Conservation (phyloP, 768 basidiomycete species). For the Punctularia strigosozonata region DNA sequence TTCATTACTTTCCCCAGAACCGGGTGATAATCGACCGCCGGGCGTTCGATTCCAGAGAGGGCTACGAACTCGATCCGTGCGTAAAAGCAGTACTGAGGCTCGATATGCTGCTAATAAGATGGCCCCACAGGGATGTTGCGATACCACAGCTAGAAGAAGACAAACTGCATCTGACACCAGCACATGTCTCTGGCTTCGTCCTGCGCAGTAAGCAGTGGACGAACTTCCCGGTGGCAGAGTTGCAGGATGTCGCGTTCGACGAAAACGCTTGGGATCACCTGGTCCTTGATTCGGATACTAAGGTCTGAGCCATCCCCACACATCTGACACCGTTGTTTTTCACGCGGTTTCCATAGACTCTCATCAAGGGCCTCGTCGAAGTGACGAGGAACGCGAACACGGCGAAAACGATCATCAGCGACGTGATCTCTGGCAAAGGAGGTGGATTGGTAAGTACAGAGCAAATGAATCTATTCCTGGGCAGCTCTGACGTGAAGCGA, state of each 20-base stretch:
- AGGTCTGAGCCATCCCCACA: not conserved
- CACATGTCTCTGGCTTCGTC: not conserved
- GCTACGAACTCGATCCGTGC: slow-evolving; percentile 4
- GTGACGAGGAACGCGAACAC: slow-evolving; percentile 13
- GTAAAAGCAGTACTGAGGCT: not conserved
- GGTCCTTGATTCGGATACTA: slow-evolving; percentile 1
- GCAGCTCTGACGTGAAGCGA: not conserved
- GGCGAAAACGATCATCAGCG: slow-evolving; percentile 9
- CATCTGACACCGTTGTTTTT: not conserved
- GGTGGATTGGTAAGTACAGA: not conserved
- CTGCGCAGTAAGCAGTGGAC: not conserved
- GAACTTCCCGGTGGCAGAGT: slow-evolving; percentile 1
- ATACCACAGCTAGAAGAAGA: not conserved
- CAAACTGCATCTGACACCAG: not conserved
- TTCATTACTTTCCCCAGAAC: slow-evolving; percentile 4
- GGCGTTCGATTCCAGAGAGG: slow-evolving; percentile 3
- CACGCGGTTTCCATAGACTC: too few relatives aligned
- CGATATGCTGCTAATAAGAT: not conserved
- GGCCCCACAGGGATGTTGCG: not conserved
- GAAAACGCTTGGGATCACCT: slow-evolving; percentile 1
- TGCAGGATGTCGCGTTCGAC: not conserved
- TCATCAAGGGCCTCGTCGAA: slow-evolving; percentile 16
- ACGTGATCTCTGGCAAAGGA: not conserved
- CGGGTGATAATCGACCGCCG: slow-evolving; percentile 13
- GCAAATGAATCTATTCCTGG: not conserved